Conservation (phyloP, 2,329 filamentous ascomycete species). For the Apiospora aurea region DNA sequence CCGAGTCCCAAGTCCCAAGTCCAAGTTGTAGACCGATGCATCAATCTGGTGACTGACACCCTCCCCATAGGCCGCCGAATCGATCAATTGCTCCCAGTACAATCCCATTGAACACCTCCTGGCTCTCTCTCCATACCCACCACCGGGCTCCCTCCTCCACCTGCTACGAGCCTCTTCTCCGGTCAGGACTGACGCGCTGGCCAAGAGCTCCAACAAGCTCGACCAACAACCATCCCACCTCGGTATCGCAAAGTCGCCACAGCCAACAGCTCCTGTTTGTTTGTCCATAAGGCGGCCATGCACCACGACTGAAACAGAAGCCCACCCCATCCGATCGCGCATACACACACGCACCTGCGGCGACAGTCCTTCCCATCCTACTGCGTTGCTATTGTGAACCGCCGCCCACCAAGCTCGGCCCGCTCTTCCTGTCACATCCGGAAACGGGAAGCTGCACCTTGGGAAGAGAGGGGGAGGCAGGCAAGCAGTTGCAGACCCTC, state of each 20-base stretch:
- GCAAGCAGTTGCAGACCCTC: constrained; percentile 2
- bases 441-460: constrained; percentile 15
- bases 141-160: not conserved
- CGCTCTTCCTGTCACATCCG: constrained; percentile 19
- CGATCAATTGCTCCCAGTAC: not conserved
- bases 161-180: not conserved
- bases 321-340: not conserved
- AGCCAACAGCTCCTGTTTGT: not conserved
- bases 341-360: not conserved
- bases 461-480: constrained; percentile 15
- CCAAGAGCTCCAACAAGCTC: constrained; percentile 11
- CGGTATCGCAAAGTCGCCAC: constrained; percentile 9
- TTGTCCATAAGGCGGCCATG: not conserved
- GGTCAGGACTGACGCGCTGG: constrained; percentile 11
- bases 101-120: not conserved
- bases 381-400: not conserved
- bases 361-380: not conserved
- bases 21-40: not conserved
- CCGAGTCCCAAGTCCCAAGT: not conserved
- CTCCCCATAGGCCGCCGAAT: not conserved
- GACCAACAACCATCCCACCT: constrained; percentile 18
- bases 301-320: not conserved
- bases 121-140: not conserved
- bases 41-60: not conserved
- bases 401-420: constrained; percentile 9